phyloP scores from a whole-genome alignment of 2,329 filamentous ascomycete genomes.

The Colletotrichum simmondsii region DNA sequence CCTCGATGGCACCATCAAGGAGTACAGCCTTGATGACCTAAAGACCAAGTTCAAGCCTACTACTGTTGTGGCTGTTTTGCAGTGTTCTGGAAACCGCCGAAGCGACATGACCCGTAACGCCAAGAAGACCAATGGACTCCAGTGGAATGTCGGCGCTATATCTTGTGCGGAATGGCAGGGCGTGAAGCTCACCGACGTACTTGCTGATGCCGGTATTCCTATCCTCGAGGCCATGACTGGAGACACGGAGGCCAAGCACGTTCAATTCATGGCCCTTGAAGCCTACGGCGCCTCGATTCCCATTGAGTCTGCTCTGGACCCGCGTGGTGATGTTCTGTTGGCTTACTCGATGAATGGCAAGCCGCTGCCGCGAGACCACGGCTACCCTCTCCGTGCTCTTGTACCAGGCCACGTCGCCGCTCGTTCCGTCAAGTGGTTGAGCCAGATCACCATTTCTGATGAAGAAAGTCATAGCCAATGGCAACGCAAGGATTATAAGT shows the following conservation, averaged over 20 bases:
- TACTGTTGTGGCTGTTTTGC: constrained; percentile 65
- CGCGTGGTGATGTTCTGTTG: constrained; percentile 71
- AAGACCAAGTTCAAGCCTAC: constrained; percentile 61
- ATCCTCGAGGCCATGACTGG: constrained; percentile 48
- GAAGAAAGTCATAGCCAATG: constrained; percentile 75
- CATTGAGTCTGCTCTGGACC: constrained; percentile 67
- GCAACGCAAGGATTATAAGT: constrained; percentile 76
- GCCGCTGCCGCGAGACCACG: constrained; percentile 72
- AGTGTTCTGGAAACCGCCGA: constrained; percentile 71
- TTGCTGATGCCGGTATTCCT: constrained; percentile 65
- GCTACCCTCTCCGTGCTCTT: constrained; percentile 70
- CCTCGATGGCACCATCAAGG: constrained; percentile 61
- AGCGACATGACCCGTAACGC: constrained; percentile 66
- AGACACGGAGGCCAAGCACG: constrained; percentile 56
- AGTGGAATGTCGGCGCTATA: constrained; percentile 70
- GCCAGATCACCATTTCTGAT: constrained; percentile 70
- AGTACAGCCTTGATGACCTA: constrained; percentile 66
- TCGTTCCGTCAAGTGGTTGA: constrained; percentile 76
- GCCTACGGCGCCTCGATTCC: constrained; percentile 72
- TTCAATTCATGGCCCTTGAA: constrained; percentile 69
- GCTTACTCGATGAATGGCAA: constrained; percentile 76
- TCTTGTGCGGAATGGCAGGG: constrained; percentile 70
- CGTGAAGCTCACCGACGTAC: constrained; percentile 64
- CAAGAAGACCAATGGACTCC: constrained; percentile 64
- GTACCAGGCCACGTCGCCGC: constrained; percentile 76